phyloP scores from a whole-genome alignment of 331 rosid genomes.

The Malus hybrid region DNA sequence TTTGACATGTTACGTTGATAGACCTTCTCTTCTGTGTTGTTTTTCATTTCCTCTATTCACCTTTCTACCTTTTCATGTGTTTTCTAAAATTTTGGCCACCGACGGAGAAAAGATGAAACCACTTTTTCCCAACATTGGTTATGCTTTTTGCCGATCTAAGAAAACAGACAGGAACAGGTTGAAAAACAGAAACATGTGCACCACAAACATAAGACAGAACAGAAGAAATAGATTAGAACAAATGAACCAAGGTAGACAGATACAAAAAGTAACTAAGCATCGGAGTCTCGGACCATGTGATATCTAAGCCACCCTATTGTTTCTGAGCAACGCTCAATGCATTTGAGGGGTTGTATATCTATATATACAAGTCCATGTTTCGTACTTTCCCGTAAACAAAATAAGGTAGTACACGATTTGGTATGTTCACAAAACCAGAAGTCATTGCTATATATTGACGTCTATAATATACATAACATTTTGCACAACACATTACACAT shows the following conservation, averaged over 20 bases:
- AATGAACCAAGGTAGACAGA: background rate
- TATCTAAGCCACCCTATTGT: slow-evolving; percentile 11
- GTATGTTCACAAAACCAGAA: too few relatives aligned
- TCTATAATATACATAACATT: too few relatives aligned
- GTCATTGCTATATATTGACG: too few relatives aligned
- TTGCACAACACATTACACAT: background rate
- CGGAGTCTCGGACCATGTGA: background rate
- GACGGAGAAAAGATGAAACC: background rate
- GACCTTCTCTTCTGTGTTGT: background rate
- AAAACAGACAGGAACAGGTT: background rate
- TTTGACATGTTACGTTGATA: too few relatives aligned
- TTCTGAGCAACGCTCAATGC: slow-evolving; percentile 1
- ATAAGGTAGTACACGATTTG: too few relatives aligned
- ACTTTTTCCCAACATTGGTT: background rate
- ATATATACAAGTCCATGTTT: too few relatives aligned
- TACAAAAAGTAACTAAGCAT: background rate
- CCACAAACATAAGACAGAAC: background rate
- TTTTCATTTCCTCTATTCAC: background rate
- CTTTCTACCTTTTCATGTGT: background rate
- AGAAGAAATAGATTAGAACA: too few relatives aligned
- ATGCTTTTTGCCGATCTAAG: background rate
- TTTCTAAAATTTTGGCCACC: background rate
- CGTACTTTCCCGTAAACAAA: too few relatives aligned
- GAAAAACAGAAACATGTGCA: background rate
- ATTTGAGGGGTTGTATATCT: too few relatives aligned